Percentiles rank a stretch among this genome's conserved stretches.
Evolutionary conservation across 306 rosid genomes (phyloP).

Genomic region (Cotoneaster glaucophyllus): DNA sequence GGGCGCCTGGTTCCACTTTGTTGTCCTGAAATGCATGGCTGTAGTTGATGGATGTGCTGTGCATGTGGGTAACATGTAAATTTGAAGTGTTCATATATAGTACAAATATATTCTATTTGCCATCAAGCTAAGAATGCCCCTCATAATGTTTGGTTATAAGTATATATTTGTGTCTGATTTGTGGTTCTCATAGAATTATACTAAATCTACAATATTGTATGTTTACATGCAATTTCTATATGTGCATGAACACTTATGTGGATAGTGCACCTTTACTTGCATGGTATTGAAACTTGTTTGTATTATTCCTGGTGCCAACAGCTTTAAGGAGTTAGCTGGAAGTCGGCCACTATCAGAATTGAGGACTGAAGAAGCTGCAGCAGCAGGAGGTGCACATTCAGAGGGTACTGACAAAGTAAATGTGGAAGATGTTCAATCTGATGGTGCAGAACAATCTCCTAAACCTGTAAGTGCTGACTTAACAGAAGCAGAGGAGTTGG

Average conservation of each 20-base stretch:
- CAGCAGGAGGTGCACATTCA: constrained; percentile 33
- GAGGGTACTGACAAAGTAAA: constrained; percentile 41
- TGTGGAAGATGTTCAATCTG: constrained; percentile 63
- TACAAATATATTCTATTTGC: background rate
- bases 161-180: background rate
- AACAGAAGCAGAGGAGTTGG: constrained; percentile 99
- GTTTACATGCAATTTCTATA: background rate
- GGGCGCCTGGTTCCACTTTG: background rate
- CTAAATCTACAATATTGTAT: background rate
- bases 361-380: constrained; percentile 66
- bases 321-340: constrained; percentile 89
- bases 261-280: background rate
- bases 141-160: background rate
- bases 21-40: background rate
- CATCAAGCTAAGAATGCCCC: background rate
- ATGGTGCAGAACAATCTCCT: constrained; percentile 46
- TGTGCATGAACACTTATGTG: background rate
- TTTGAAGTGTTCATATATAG: background rate
- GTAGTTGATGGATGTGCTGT: background rate
- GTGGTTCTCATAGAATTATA: background rate
- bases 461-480: constrained; percentile 83
- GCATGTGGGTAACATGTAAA: background rate
- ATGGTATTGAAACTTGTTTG: background rate
- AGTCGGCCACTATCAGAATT: constrained; percentile 82
- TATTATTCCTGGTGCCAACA: constrained; percentile 28